Percentiles rank a stretch among this genome's conserved stretches.
Conservation (phyloP, 768 basidiomycete species). For the Chlorophyllum brunneum region DNA sequence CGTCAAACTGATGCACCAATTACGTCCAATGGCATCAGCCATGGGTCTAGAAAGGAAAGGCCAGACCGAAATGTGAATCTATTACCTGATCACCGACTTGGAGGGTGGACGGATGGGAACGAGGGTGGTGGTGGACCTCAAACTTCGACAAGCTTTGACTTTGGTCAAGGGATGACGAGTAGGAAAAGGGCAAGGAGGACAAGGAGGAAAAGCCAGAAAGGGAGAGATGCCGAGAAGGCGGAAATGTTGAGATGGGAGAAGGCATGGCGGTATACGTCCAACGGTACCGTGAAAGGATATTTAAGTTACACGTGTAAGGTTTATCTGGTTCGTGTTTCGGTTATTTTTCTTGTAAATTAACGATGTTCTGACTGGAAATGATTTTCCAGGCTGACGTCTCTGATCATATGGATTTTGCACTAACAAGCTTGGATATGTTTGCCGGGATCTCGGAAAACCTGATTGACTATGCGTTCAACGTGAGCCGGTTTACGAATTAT, state of each 20-base stretch:
- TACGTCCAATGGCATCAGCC: background rate
- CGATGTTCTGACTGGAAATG: background rate
- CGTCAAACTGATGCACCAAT: no score
- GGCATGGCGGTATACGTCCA: conserved; percentile 18
- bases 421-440: conserved; percentile 67
- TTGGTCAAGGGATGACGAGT: background rate
- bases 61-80: background rate
- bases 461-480: conserved; percentile 71
- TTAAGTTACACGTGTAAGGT: conserved; percentile 64
- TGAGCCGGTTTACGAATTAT: conserved; percentile 23
- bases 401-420: conserved; percentile 68
- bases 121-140: background rate
- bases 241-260: conserved; percentile 10
- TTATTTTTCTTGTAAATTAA: background rate
- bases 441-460: conserved; percentile 61
- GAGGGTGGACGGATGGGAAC: background rate
- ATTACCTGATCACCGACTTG: background rate
- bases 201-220: background rate
- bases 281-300: conserved; percentile 35
- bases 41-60: background rate
- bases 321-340: conserved; percentile 46
- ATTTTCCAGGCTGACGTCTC: conserved; percentile 57
- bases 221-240: conserved; percentile 11
- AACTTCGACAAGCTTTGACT: background rate
- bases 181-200: background rate